Evolutionary conservation across 2,329 filamentous ascomycete species (phyloP), one percentile per base, ranked within the genome.

Genomic region (Pseudogymnoascus sp.): DNA sequence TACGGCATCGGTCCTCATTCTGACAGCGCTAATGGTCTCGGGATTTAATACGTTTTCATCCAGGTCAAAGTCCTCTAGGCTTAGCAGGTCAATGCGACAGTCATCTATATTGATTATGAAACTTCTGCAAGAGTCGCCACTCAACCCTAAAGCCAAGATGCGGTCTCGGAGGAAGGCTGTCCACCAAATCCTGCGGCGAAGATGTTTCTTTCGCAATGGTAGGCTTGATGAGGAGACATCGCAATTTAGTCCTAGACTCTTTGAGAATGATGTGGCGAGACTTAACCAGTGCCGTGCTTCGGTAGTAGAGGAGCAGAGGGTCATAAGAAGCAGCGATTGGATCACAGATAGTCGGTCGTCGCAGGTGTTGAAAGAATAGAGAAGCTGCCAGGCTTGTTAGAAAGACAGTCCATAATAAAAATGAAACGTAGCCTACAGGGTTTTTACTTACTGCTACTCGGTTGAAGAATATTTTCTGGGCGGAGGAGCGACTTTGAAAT

Each of bases 311-410:
- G 23, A 25, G 16, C 37, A 63, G 49, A 62, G 63, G 5, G 67
- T 65, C 64, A 69, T 67, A 7, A 69, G 61, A n/a, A 69, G 64
- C 12, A 68, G 64, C 38, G 67, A 61, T 49, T 69, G 67, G 16
- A 68, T 65, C 5, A 66, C 59, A 3, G 64, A 31, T 16, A 67
- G 23, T 5, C 67, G 64, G 37, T 69, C 67, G 16, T 31, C 63
- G 37, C 63, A 65, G 21, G 62, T 66, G 37, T 70, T 68, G 46
- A 70, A 69, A 40, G 69, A 66, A 53, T 67, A 67, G 16, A 67
- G 63, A 37, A 67, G 64, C 65, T 67, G n/a, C 12, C 43, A 25
- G 14, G 14, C 5, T 49, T 49, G 23, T 49, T 25, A 49, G 43
- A 25, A 5, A 49, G 7, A 28, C 11, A 23, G 7, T n/a, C 43